Conservation (phyloP, 2,329 filamentous ascomycete species). For the Colletotrichum costaricense region DNA sequence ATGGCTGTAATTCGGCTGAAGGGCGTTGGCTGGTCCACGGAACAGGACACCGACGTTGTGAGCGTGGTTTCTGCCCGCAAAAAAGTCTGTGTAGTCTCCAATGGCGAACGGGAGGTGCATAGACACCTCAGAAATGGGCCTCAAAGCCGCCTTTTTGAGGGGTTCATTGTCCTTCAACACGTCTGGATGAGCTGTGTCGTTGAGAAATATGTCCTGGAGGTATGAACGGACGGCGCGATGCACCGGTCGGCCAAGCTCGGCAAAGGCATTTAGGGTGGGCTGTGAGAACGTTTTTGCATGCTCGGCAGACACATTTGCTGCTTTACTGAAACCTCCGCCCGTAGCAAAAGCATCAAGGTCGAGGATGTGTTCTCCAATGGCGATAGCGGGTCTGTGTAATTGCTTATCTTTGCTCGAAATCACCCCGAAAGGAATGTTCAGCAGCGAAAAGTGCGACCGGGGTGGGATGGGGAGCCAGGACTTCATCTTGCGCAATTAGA, state of each 20-base stretch:
- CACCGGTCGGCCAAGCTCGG: conserved; percentile 73
- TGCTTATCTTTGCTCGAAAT: conserved; percentile 68
- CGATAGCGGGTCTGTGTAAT: conserved; percentile 71
- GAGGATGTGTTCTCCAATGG: conserved; percentile 75
- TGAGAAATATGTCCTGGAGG: conserved; percentile 66
- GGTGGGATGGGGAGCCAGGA: conserved; percentile 31
- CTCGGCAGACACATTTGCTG: neutral
- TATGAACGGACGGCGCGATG: conserved; percentile 74
- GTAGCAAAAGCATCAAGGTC: conserved; percentile 58
- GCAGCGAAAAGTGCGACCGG: conserved; percentile 68
- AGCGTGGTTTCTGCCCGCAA: conserved; percentile 79
- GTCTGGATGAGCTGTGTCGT: conserved; percentile 56
- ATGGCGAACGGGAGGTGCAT: conserved; percentile 78
- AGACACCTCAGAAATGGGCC: conserved; percentile 54
- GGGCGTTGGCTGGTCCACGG: conserved; percentile 74
- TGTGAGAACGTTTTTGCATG: conserved; percentile 43
- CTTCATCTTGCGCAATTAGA: conserved; percentile 18
- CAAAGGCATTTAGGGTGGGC: conserved; percentile 76
- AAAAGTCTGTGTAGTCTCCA: conserved; percentile 83
- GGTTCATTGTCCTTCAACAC: conserved; percentile 19
- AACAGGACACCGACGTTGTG: conserved; percentile 73
- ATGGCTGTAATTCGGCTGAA: conserved; percentile 80
- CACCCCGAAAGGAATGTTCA: conserved; percentile 82
- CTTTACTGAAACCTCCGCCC: conserved; percentile 29
- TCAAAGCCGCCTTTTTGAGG: conserved; percentile 10